Evolutionary conservation across 1,139 yeast species (phyloP).

Genomic region (Hyphopichia pseudoburtonii): DNA sequence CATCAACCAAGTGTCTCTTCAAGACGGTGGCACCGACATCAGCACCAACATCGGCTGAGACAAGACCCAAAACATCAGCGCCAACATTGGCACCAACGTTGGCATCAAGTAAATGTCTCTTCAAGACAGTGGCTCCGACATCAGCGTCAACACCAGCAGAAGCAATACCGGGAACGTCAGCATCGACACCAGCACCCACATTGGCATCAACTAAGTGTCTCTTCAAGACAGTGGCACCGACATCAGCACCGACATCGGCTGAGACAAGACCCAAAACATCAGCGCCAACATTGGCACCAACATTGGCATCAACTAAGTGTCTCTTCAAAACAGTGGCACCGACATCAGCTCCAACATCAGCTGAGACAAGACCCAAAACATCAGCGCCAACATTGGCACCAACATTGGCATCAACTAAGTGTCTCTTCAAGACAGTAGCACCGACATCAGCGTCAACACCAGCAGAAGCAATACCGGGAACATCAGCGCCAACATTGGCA

Average conservation of each 20-base stretch:
- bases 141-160: constrained; percentile 6
- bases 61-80: constrained; percentile 4
- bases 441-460: constrained; percentile 4
- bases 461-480: background rate
- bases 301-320: constrained; percentile 1
- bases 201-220: constrained; percentile 5
- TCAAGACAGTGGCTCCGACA: constrained; percentile 9
- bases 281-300: constrained; percentile 5
- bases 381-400: constrained; percentile 10
- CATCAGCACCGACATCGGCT: constrained; percentile 6
- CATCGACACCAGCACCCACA: constrained; percentile 4
- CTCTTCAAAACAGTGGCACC: constrained; percentile 2
- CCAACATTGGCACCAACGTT: constrained; percentile 8
- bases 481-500: constrained; percentile 9
- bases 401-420: constrained; percentile 6
- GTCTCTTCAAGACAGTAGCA: constrained; percentile 4
- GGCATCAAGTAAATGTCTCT: constrained; percentile 7
- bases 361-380: constrained; percentile 9
- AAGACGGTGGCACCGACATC: constrained; percentile 3
- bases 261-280: constrained; percentile 3
- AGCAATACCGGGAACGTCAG: background rate
- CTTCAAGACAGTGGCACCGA: constrained; percentile 7
- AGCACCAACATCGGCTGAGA: constrained; percentile 3
- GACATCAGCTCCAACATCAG: constrained; percentile 2
- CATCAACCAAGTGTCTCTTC: constrained; percentile 5